phyloP scores from a whole-genome alignment of 768 basidiomycete genomes.

The Xerocomus potaroensis region DNA sequence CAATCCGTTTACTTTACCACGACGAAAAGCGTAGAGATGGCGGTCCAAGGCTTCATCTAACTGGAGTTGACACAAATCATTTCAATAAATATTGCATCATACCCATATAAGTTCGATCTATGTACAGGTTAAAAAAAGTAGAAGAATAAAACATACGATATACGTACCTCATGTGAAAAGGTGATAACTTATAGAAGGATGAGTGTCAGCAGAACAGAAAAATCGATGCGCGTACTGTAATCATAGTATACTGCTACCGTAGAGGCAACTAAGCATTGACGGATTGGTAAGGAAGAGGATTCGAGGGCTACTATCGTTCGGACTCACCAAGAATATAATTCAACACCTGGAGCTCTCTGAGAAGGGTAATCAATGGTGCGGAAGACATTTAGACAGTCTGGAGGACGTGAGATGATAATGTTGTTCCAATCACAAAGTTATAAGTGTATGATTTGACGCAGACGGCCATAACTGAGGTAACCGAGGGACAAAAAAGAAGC shows the following conservation, averaged over 20 bases:
- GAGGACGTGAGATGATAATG: too few species aligned
- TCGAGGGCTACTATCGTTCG: too few species aligned
- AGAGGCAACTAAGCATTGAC: slow-evolving; percentile 1
- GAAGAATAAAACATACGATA: neutral
- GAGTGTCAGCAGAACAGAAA: neutral
- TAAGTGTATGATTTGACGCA: neutral
- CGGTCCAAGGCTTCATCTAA: slow-evolving; percentile 11
- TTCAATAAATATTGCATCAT: neutral
- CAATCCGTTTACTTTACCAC: slow-evolving; percentile 1
- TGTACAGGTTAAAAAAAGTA: neutral
- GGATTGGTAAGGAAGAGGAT: too few species aligned
- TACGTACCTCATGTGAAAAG: slow-evolving; percentile 6
- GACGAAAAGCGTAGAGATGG: slow-evolving; percentile 9
- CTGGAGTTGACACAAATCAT: neutral
- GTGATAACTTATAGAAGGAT: slow-evolving; percentile 4
- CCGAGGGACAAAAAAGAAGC: neutral
- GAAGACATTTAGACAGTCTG: too few species aligned
- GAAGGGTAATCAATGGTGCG: too few species aligned
- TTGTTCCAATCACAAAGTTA: too few species aligned
- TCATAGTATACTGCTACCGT: slow-evolving; percentile 6
- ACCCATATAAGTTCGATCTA: slow-evolving; percentile 15
- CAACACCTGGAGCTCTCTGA: too few species aligned
- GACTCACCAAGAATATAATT: too few species aligned
- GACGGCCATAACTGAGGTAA: neutral
- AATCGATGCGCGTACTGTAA: slow-evolving; percentile 1